phyloP scores from a whole-genome alignment of 257 asterid species.

The Jaltomata sinuosa region DNA sequence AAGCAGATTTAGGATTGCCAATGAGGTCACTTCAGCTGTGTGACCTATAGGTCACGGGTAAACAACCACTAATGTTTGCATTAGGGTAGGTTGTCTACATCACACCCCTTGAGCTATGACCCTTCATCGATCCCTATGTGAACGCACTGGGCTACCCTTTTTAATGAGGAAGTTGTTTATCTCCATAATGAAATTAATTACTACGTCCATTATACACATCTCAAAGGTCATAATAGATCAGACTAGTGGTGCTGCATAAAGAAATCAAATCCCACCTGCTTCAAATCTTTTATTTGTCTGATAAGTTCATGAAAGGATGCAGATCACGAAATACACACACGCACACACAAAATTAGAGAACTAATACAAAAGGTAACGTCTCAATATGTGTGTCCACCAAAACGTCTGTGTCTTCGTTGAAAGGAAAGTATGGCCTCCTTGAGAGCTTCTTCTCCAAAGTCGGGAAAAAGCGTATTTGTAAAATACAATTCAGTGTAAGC shows the following conservation, averaged over 20 bases:
- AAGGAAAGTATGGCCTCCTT: conserved; percentile 4
- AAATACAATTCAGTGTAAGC: conserved; percentile 6
- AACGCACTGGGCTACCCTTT: background rate
- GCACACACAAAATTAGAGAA: background rate
- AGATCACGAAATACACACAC: background rate
- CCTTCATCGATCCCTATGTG: background rate
- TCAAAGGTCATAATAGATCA: background rate
- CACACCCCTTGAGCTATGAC: background rate
- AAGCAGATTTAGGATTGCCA: background rate
- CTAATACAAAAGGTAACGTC: background rate
- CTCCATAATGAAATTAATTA: background rate
- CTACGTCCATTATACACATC: background rate
- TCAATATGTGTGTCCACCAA: background rate
- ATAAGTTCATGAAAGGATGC: background rate
- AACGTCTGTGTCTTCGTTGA: background rate
- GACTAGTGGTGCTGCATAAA: background rate
- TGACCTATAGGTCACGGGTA: no score
- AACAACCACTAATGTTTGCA: background rate
- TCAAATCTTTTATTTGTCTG: background rate
- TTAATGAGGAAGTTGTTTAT: background rate
- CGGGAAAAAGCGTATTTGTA: background rate
- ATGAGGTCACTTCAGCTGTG: background rate
- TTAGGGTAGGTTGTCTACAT: background rate
- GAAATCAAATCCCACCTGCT: background rate
- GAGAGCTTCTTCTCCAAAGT: conserved; percentile 9